These are phyloP conservation scores for Jackrogersella minutella DNA, from an alignment of 495 filamentous ascomycete genomes.

Conservation along the genomic window DNA sequence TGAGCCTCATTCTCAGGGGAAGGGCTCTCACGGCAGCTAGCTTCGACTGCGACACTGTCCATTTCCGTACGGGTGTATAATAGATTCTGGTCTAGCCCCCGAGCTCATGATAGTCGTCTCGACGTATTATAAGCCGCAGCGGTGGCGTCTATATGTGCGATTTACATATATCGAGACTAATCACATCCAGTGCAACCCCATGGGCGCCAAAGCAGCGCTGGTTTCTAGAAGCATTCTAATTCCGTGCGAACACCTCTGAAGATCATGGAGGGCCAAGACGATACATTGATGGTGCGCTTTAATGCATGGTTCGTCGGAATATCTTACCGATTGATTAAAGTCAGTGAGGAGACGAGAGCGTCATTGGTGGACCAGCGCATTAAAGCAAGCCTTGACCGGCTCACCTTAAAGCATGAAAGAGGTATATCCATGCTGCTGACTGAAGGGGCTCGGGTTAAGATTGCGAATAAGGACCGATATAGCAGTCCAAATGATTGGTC, in stretches of 20 bases:
- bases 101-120: constrained; percentile 21
- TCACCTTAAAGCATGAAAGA: constrained; percentile 27
- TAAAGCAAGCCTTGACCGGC: constrained; percentile 28
- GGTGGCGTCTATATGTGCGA: constrained; percentile 29
- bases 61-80: constrained; percentile 25
- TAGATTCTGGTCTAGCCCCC: constrained; percentile 20
- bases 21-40: constrained; percentile 27
- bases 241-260: constrained; percentile 10
- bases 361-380: constrained; percentile 30
- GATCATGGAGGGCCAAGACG: constrained; percentile 31
- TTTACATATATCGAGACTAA: constrained; percentile 21
- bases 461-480: constrained; percentile 43
- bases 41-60: constrained; percentile 22
- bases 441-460: constrained; percentile 38
- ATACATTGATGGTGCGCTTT: constrained; percentile 36
- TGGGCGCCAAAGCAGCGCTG: constrained; percentile 22
- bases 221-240: constrained; percentile 41
- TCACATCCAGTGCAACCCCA: constrained; percentile 22
- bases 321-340: constrained; percentile 41
- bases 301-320: constrained; percentile 34
- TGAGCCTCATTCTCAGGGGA: constrained; percentile 28
- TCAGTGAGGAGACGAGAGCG: constrained; percentile 27
- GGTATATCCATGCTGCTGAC: constrained; percentile 39
- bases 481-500: constrained; percentile 28
- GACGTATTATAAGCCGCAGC: constrained; percentile 31